A percentile compares a stretch with the other conserved stretches of the same genome.
phyloP scores from a whole-genome alignment of 2,329 filamentous ascomycete genomes.

The Neopestalotiopsis sp. region DNA sequence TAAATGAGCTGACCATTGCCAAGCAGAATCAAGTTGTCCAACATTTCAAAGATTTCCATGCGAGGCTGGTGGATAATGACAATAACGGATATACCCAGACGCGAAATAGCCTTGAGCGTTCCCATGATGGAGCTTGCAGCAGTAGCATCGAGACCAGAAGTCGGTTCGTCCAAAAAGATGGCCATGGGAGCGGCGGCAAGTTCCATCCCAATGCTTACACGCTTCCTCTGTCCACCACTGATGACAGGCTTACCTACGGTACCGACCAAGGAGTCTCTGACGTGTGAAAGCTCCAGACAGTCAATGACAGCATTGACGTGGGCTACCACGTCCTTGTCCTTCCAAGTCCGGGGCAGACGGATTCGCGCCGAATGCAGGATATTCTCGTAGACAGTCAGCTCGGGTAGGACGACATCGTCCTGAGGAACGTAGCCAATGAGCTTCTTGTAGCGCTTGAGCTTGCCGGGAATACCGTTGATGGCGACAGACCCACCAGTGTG shows the following conservation, averaged over 20 bases:
- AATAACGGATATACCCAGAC: conserved; percentile 61
- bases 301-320: conserved; percentile 64
- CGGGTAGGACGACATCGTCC: conserved; percentile 64
- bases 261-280: conserved; percentile 57
- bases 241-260: conserved; percentile 56
- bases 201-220: conserved; percentile 65
- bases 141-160: conserved; percentile 59
- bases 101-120: conserved; percentile 58
- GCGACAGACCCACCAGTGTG: conserved; percentile 57
- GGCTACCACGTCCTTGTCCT: conserved; percentile 51
- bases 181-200: conserved; percentile 62
- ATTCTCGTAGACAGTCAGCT: conserved; percentile 67
- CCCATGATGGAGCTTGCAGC: conserved; percentile 62
- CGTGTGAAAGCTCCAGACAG: conserved; percentile 58
- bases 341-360: conserved; percentile 58
- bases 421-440: conserved; percentile 68
- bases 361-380: conserved; percentile 64
- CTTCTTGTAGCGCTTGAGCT: conserved; percentile 60
- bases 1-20: conserved; percentile 62
- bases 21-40: conserved; percentile 62
- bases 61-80: conserved; percentile 66
- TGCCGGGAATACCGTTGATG: conserved; percentile 56
- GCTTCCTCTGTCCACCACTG: conserved; percentile 63
- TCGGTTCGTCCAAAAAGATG: conserved; percentile 60
- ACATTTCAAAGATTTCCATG: conserved; percentile 61